Base-by-base conservation (phyloP, 768 basidiomycete species). In the Holtermannia corniformis region DNA sequence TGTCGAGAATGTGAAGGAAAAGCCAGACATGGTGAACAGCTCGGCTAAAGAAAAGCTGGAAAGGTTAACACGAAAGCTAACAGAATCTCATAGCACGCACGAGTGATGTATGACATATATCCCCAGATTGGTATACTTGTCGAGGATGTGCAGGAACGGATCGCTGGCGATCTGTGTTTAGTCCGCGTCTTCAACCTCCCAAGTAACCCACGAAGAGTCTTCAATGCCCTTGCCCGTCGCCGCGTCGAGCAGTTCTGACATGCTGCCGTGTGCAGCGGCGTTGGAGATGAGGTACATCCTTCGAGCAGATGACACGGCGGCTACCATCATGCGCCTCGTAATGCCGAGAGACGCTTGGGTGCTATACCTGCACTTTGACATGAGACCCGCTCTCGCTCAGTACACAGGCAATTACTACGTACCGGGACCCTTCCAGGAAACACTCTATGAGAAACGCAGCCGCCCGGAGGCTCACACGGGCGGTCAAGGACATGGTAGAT, bases 11-110 rank as follows among this genome's bases (percentile, higher is more conserved):
- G 72, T 71, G 44, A 74, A 62, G 63, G 68, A 72, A 59, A 74
- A 73, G 3, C 68, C 68, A 5, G 72, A 72, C 72, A 74, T 74
- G 41, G 73, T 53, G 56, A 74, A 75, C 13, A 75, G 64, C 47
- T 75, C 74, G 27, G 68, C 73, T 43, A 75, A 62, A 19, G 73
- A 69, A 61, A 74, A 71, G 0, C 69, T 67, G 48, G 7, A 21
- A n/a, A n/a, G n/a, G n/a, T n/a, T n/a, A n/a, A n/a, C n/a, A n/a
- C n/a, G n/a, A n/a, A 25, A 26, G 25, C 13, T 22, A 4, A 14
- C 19, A 47, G 19, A 26, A n/a, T 40, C n/a, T n/a, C n/a, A n/a
- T n/a, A n/a, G n/a, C 32, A 37, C 32, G 32, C 32, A 37, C 32
- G 32, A 37, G 47, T 72, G 69, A 48, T 73, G 71, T 22, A 73